Conservation (phyloP, 2,329 filamentous ascomycete genomes). For the Diaporthe vaccinii region DNA sequence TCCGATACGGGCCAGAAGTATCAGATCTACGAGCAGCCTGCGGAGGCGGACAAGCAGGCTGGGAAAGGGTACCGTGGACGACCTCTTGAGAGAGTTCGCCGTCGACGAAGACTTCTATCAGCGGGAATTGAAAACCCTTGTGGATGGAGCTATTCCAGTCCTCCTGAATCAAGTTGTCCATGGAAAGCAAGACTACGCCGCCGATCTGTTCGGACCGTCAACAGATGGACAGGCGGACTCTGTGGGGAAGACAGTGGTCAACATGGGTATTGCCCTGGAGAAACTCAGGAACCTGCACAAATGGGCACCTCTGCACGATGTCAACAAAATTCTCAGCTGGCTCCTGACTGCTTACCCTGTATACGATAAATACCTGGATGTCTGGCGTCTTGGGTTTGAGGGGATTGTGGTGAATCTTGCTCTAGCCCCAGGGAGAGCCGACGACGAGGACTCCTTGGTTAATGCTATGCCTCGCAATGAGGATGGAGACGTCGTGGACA, state of each 20-base stretch:
- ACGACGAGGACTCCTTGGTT: slow-evolving; percentile 72
- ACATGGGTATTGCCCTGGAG: slow-evolving; percentile 93
- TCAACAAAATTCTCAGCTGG: slow-evolving; percentile 83
- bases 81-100: slow-evolving; percentile 83
- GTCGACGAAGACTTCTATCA: slow-evolving; percentile 90
- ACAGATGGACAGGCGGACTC: slow-evolving; percentile 66
- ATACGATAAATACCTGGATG: slow-evolving; percentile 87
- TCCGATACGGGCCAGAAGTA: slow-evolving; percentile 74
- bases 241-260: slow-evolving; percentile 88
- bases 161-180: slow-evolving; percentile 87
- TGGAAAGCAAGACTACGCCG: slow-evolving; percentile 72
- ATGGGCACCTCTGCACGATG: slow-evolving; percentile 80
- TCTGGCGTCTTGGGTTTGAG: slow-evolving; percentile 94
- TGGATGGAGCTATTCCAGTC: slow-evolving; percentile 95
- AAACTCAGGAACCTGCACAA: slow-evolving; percentile 85
- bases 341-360: slow-evolving; percentile 81
- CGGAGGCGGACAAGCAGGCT: slow-evolving; percentile 78
- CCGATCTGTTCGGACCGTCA: slow-evolving; percentile 76
- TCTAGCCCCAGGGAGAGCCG: slow-evolving; percentile 67
- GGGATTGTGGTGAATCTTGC: slow-evolving; percentile 95
- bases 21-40: slow-evolving; percentile 83
- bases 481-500: slow-evolving; percentile 76
- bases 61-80: slow-evolving; percentile 77
- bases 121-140: slow-evolving; percentile 90
- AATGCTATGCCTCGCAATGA: slow-evolving; percentile 72